Conservation (phyloP, 306 rosid genomes). For the Spatholobus suberectus region DNA sequence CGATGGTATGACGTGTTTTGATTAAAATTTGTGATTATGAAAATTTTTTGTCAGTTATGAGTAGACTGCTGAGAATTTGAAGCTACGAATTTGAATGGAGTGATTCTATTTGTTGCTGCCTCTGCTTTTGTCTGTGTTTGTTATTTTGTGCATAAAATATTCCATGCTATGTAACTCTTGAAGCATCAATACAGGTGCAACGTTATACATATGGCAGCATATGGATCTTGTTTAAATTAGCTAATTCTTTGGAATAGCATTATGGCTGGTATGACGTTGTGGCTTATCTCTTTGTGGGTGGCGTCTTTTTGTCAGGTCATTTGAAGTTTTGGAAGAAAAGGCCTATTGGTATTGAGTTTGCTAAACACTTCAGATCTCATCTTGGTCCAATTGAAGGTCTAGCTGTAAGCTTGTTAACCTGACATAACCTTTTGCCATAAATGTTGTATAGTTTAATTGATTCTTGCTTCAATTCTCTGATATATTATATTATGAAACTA, state of each 20-base stretch:
- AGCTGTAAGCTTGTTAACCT: conserved; percentile 70
- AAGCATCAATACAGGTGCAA: not conserved
- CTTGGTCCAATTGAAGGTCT: conserved; percentile 97
- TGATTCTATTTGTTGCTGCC: conserved; percentile 9
- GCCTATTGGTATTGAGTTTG: conserved; percentile 89
- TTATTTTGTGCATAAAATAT: not conserved
- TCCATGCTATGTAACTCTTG: not conserved
- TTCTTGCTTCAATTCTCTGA: conserved; percentile 28
- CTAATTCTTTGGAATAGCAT: not conserved
- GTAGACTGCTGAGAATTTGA: not conserved
- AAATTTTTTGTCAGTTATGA: not conserved
- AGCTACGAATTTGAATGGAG: not conserved
- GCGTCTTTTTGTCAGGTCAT: conserved; percentile 66
- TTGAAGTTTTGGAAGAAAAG: conserved; percentile 98
- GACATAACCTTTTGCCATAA: conserved; percentile 1
- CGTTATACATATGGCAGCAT: not conserved
- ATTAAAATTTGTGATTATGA: not conserved
- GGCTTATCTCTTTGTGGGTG: conserved; percentile 24
- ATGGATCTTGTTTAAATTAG: conserved; percentile 19
- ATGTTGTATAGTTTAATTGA: conserved; percentile 24
- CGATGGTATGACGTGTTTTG: conserved; percentile 63
- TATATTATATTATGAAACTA: conserved; percentile 3
- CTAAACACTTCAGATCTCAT: conserved; percentile 96
- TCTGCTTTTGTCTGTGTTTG: not conserved
- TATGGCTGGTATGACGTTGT: not conserved